Evolutionary conservation across 1,284 basidiomycete genomes (phyloP), one percentile per base, ranked within the genome.

Genomic region (Heterobasidion irregulare): DNA sequence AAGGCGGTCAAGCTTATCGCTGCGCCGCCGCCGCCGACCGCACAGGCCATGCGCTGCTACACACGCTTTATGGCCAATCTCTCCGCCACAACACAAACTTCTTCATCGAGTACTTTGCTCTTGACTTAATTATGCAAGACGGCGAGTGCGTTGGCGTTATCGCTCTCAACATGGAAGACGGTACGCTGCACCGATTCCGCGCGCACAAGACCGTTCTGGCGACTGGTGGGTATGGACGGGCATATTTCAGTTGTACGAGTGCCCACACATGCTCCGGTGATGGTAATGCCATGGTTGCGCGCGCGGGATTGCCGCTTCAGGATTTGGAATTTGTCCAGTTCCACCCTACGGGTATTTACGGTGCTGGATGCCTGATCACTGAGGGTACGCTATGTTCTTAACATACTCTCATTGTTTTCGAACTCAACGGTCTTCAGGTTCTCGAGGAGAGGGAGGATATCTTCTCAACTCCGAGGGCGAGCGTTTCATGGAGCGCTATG

Each of bases 401-500:
- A 36, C 13, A 50, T 19, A 46, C 54, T 50, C 16, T 56, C 4
- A 1, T 9, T 36, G 18, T 12, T 9, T n/a, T 16, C 19, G 19
- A 36, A 53, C 50, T 56, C 45, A 48, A 33, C 54, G 47, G 7
- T 8, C 32, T 44, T 43, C 54, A 93, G 95, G 95, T 64, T 98
- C 96, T 63, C 94, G 97, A 73, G 97, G 97, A 70, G 97, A 99
- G 75, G 97, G 97, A 77, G 97, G 97, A 64, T 99, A 99, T 75
- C 80, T 99, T 63, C 79, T 99, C 70, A 99, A 99, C 79, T 94
- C 94, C 9, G 91, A 98, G 78, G 97, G 97, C 71, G 97, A 99
- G 75, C 92, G 97, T 61, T 99, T 99, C 80, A 99, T 99, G 97
- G 96, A 99, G 75, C 92, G 96, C 72, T 97, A 98, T 71, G 97